Evolutionary conservation across 495 filamentous ascomycete species (phyloP), one percentile per base, ranked within the genome.

Genomic region (Pyrenopolyporus hunteri): DNA sequence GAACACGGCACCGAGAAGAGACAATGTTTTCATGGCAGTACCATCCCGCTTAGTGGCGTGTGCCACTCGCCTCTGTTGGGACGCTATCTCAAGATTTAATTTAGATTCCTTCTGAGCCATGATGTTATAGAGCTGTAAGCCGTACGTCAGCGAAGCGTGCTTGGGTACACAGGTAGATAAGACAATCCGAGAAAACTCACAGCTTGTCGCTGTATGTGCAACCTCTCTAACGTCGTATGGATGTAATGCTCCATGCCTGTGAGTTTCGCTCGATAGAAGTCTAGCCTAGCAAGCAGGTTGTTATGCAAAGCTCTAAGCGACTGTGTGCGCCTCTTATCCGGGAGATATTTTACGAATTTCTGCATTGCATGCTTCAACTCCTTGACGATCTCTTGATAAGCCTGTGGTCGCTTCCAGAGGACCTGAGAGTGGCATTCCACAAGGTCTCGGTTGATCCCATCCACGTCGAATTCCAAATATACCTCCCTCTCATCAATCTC

Each of bases 341-440:
- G 57, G 25, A 72, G 64, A 22, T 36, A 46, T 2, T 47, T 32
- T 61, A 68, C 72, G 54, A 84, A 83, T 8, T 64, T 62, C 0
- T 60, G 62, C 78, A 83, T 80, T 33, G 74, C 68, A 14, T 57
- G 54, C 53, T 73, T 62, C 33, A 84, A 74, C 33, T 71, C 72
- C 6, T 66, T 65, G 35, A 83, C 57, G 51, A 83, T 80, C 72
- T 83, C 76, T 56, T 79, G 69, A 36, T 83, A 84, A 9, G 82
- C 82, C 57, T 82, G 81, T 7, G 82, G 82, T 23, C 82, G 72
- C 53, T 83, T 83, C 82, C 82, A 84, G 20, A 84, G 70, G 2
- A 83, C 81, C 57, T 81, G 82, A 6, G 72, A 75, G 56, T 84
- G 81, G 55, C 82, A 84, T 58, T 84, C 82, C 20, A 84, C 82